Base-by-base conservation (phyloP, 768 basidiomycete genomes). In the Tulasnella sp. region DNA sequence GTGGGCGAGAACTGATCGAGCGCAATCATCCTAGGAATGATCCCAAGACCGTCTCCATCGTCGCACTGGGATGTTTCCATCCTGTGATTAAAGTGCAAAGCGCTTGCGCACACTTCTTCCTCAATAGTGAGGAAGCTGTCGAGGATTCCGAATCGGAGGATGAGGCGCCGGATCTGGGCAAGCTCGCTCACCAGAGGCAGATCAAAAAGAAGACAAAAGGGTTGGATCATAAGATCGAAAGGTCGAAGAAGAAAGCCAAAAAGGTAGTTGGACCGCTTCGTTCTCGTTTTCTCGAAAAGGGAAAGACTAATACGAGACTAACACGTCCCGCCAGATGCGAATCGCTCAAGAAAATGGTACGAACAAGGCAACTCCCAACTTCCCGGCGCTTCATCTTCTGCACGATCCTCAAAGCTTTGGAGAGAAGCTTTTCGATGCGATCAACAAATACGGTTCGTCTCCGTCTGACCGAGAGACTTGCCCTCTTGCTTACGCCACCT, bases 361-460 rank as follows among this genome's bases (percentile, higher is more conserved):
- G 34, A 42, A 42, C 24, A 42, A 42, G 22, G 37, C 76, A 3
- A 76, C 77, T 6, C 86, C 92, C 9, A 98, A 98, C 85, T 98
- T 98, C 84, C 93, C 97, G 2, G 97, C 96, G 37, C 87, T 99
- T 46, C 94, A 98, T 83, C 91, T 98, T 22, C 89, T 99, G 72
- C 91, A 97, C 83, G 98, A 99, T 84, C 96, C 98, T 2, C 97
- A 99, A 86, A 94, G 93, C 0, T 99, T 99, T 84, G 93, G 92
- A 40, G 98, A 99, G 87, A 96, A 94, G 85, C 89, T 99, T 0
- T 98, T 96, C 84, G 93, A 96, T 83, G 89, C 90, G 76, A 87
- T 99, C 60, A 91, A 91, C 83, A 90, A 89, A 69, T 92, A 96
- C 86, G 87, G 87, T 85, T 84, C 22, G 2, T 20, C 60, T 41